Percentiles rank a stretch among this genome's conserved stretches.
Conservation (phyloP, 257 asterid species). For the Fraxinus americana region DNA sequence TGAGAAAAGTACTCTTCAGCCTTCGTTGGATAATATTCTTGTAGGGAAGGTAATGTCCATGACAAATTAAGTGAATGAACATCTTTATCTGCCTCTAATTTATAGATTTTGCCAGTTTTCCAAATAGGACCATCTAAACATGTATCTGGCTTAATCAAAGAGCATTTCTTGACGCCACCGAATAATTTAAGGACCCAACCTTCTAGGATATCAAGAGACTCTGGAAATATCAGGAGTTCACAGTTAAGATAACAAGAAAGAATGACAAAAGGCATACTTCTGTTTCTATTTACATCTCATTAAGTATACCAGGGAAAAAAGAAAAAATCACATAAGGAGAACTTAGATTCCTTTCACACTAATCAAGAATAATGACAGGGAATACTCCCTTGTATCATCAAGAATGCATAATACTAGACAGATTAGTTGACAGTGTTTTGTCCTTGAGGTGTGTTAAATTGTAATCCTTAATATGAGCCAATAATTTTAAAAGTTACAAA, state of each 20-base stretch:
- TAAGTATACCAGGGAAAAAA: background rate
- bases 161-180: conserved; percentile 51
- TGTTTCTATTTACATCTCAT: conserved; percentile 17
- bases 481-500: too few relatives aligned
- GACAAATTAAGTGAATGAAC: conserved; percentile 83
- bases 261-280: background rate
- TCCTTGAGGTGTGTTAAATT: background rate
- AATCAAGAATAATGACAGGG: too few relatives aligned
- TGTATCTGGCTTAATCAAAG: conserved; percentile 37
- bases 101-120: conserved; percentile 75
- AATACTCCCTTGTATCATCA: too few relatives aligned
- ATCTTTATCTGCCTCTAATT: conserved; percentile 89
- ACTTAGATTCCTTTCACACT: background rate
- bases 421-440: background rate
- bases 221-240: conserved; percentile 49
- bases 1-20: conserved; percentile 91
- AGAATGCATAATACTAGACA: background rate
- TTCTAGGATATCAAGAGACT: conserved; percentile 78
- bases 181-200: conserved; percentile 84
- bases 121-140: conserved; percentile 63
- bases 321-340: background rate
- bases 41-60: conserved; percentile 88
- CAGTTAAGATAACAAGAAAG: conserved; percentile 16
- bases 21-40: conserved; percentile 74
- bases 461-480: background rate